phyloP scores from a whole-genome alignment of 192 early-diverging fungal species.

The Coemansia aciculifera region DNA sequence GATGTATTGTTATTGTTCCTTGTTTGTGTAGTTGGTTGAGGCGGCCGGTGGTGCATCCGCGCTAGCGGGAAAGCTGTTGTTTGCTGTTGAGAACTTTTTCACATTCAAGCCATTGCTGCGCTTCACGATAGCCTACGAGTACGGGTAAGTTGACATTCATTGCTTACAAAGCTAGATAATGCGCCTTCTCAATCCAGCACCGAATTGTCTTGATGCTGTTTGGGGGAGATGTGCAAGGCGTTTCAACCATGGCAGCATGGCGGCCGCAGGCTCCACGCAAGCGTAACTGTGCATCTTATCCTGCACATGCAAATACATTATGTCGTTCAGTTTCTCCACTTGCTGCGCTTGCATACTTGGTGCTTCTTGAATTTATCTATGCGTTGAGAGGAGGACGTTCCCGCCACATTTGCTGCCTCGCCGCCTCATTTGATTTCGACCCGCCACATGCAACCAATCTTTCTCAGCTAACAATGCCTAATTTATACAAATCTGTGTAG shows the following conservation, averaged over 20 bases:
- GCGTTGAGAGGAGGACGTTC: not conserved
- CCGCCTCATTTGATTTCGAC: not conserved
- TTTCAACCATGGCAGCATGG: not conserved
- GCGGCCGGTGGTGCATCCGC: constrained; percentile 11
- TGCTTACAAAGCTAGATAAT: constrained; percentile 7
- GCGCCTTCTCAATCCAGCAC: not conserved
- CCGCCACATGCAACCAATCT: not conserved
- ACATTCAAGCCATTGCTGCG: constrained; percentile 27
- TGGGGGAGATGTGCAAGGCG: not conserved
- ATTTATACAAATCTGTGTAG: constrained; percentile 19
- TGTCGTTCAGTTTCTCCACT: not conserved
- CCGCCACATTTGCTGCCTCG: not conserved
- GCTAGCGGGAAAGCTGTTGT: constrained; percentile 27
- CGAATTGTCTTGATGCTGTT: not conserved
- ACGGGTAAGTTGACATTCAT: constrained; percentile 38
- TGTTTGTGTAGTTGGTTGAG: constrained; percentile 33
- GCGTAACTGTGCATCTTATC: constrained; percentile 1
- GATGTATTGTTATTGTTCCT: not conserved
- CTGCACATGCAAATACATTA: not conserved
- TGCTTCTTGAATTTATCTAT: not conserved
- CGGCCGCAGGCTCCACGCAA: not conserved
- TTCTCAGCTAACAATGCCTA: not conserved
- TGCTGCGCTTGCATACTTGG: not conserved
- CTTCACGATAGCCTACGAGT: constrained; percentile 48
- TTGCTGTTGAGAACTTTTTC: constrained; percentile 42